Percentiles rank a stretch among this genome's conserved stretches.
Evolutionary conservation across 495 filamentous ascomycete species (phyloP).

Genomic region (Daldinia concentrica): DNA sequence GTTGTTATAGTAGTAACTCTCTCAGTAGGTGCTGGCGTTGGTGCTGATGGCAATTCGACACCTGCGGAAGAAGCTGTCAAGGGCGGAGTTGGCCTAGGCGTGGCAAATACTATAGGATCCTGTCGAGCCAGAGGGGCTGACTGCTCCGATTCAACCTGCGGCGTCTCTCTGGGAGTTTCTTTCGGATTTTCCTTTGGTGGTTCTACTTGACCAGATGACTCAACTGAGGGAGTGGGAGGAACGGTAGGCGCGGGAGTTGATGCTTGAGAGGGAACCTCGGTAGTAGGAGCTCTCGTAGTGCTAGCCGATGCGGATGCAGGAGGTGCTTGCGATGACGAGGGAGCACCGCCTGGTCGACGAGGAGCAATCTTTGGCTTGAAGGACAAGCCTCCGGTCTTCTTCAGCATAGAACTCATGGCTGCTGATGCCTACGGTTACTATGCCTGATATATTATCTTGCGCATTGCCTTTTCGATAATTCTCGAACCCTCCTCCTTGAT

Average conservation of each 20-base stretch:
- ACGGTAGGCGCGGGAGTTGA: slow-evolving; percentile 29
- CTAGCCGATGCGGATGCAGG: slow-evolving; percentile 18
- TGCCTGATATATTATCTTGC: slow-evolving; percentile 8
- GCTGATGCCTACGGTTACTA: slow-evolving; percentile 28
- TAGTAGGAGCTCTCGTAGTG: slow-evolving; percentile 24
- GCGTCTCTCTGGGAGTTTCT: slow-evolving; percentile 13
- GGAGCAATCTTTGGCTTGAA: slow-evolving; percentile 55
- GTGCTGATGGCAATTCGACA: slow-evolving; percentile 39
- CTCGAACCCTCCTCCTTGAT: background rate
- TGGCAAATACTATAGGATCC: background rate
- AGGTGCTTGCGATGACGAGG: slow-evolving; percentile 33
- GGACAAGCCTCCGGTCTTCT: slow-evolving; percentile 54
- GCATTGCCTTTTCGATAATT: slow-evolving; percentile 23
- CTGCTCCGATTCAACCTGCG: slow-evolving; percentile 1
- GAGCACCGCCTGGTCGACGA: slow-evolving; percentile 33
- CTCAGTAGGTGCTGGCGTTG: slow-evolving; percentile 36
- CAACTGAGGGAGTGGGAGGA: slow-evolving; percentile 20
- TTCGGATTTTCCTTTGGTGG: slow-evolving; percentile 6
- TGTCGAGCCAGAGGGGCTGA: background rate
- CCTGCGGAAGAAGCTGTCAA: slow-evolving; percentile 5
- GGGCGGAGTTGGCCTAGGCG: slow-evolving; percentile 5
- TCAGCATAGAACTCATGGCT: slow-evolving; percentile 56
- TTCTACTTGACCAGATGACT: slow-evolving; percentile 11
- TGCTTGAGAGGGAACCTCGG: slow-evolving; percentile 32
- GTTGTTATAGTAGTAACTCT: background rate